Evolutionary conservation across 176 grass and related monocot genomes (phyloP).

Genomic region (Avena sativa): DNA sequence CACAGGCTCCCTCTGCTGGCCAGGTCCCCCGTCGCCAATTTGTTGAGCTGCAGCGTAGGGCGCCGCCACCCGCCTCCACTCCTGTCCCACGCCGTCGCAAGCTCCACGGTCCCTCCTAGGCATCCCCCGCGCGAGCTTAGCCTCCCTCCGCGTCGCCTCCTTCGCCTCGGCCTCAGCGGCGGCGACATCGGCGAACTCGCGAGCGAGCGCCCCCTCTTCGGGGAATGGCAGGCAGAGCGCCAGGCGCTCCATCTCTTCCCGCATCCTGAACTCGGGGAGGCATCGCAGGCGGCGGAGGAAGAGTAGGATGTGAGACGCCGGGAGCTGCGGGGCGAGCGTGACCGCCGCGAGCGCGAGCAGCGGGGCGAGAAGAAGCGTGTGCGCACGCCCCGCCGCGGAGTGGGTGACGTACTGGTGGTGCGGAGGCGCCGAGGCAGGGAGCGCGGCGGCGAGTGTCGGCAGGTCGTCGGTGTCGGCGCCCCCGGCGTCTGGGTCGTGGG

Average conservation of each 20-base stretch:
- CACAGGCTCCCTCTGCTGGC: no score
- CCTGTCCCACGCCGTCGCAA: background rate
- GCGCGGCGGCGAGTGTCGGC: constrained; percentile 43
- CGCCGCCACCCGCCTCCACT: constrained; percentile 40
- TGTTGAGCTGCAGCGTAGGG: no score
- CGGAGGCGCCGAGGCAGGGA: constrained; percentile 41
- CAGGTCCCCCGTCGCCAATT: no score
- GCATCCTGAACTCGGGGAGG: constrained; percentile 48
- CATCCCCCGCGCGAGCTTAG: constrained; percentile 37
- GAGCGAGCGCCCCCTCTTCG: constrained; percentile 48
- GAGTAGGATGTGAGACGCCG: constrained; percentile 51
- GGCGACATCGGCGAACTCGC: constrained; percentile 47
- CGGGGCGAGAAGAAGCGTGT: constrained; percentile 60
- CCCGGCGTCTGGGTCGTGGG: background rate
- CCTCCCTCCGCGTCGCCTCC: constrained; percentile 37
- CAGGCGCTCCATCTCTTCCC: constrained; percentile 50
- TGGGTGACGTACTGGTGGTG: constrained; percentile 55
- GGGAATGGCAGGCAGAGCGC: constrained; percentile 50
- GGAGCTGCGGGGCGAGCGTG: constrained; percentile 49
- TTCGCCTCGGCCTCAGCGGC: constrained; percentile 43
- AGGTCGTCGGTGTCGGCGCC: constrained; percentile 1
- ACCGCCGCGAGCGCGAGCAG: constrained; percentile 56
- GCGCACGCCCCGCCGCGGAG: constrained; percentile 47
- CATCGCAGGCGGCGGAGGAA: constrained; percentile 59
- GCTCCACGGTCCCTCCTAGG: constrained; percentile 25